phyloP scores from a whole-genome alignment of 108 stramenopile genomes.

The Cyclotella baltica region DNA sequence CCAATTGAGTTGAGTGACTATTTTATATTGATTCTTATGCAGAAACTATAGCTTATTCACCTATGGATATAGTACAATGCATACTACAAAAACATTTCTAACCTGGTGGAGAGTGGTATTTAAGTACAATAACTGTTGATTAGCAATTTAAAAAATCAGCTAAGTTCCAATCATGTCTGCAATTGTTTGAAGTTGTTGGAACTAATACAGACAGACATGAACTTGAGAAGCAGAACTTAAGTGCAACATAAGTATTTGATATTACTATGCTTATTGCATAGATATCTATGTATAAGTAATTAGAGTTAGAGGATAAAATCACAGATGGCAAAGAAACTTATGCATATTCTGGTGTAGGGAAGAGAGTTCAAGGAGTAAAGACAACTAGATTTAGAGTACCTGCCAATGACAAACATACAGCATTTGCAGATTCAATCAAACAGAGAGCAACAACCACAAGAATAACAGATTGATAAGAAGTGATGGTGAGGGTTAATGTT shows the following conservation, averaged over 20 bases:
- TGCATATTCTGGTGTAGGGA: slow-evolving; percentile 2
- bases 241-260: neutral
- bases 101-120: neutral
- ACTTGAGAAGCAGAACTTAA: neutral
- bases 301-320: neutral
- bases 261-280: neutral
- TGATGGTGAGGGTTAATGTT: too few species aligned
- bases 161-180: neutral
- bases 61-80: too few species aligned
- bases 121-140: neutral
- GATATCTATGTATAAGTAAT: neutral
- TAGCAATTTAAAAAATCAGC: neutral
- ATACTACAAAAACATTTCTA: slow-evolving; percentile 1
- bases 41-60: too few species aligned
- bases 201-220: neutral
- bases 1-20: too few species aligned
- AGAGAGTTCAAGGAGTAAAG: neutral
- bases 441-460: neutral
- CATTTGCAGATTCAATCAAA: neutral
- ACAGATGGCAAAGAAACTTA: neutral
- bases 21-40: too few species aligned
- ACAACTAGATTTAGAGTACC: neutral
- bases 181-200: neutral
- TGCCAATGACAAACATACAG: neutral
- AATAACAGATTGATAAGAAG: neutral